Conservation (phyloP, 805 yeast genomes). For the Candida arabinofermentans region DNA sequence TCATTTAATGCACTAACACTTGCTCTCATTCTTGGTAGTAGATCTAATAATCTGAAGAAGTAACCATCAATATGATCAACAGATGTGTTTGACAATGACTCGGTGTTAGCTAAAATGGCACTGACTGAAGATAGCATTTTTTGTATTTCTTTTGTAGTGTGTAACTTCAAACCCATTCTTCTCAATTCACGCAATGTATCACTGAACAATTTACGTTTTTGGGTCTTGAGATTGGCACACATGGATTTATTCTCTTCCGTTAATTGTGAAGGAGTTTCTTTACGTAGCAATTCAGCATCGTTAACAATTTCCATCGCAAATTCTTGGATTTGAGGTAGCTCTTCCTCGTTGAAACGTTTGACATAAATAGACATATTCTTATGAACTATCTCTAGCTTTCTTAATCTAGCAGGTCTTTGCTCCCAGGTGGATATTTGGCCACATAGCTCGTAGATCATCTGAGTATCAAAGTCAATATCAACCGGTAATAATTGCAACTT, state of each 20-base stretch:
- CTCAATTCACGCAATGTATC: conserved; percentile 71
- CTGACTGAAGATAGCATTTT: conserved; percentile 60
- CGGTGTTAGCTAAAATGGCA: conserved; percentile 52
- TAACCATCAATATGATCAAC: conserved; percentile 45
- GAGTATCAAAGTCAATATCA: conserved; percentile 1
- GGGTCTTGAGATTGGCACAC: conserved; percentile 69
- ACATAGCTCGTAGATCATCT: conserved; percentile 22
- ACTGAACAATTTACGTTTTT: conserved; percentile 74
- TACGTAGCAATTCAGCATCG: conserved; percentile 58
- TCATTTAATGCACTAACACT: conserved; percentile 56
- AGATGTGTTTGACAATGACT: conserved; percentile 37
- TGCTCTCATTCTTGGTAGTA: conserved; percentile 74
- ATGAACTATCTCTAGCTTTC: conserved; percentile 46
- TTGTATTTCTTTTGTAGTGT: conserved; percentile 62
- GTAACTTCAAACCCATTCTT: conserved; percentile 70
- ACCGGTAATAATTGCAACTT: conserved; percentile 9
- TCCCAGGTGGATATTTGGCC: conserved; percentile 43
- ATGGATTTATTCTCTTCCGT: conserved; percentile 73
- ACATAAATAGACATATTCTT: conserved; percentile 52
- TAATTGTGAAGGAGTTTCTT: conserved; percentile 71
- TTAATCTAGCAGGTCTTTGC: conserved; percentile 53
- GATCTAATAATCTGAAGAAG: conserved; percentile 69
- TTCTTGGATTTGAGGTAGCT: conserved; percentile 46
- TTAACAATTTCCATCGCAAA: conserved; percentile 51
- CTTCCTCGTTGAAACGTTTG: conserved; percentile 28